Conservation (phyloP, 345 rosid species). For the Theobroma cacao region DNA sequence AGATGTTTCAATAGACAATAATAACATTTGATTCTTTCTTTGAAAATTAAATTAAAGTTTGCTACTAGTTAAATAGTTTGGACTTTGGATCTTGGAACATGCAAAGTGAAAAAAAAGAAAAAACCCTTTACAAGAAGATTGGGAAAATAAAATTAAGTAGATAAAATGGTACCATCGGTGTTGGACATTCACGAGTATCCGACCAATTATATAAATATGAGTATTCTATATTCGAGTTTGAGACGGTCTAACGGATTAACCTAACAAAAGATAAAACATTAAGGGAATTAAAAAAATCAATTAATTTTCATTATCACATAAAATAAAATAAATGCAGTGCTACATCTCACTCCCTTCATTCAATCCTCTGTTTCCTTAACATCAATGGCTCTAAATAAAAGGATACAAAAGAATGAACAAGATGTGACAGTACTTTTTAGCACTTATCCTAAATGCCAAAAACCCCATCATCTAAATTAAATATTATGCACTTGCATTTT, state of each 20-base stretch:
- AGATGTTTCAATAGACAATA: neutral
- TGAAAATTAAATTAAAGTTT: neutral
- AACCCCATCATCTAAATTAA: neutral
- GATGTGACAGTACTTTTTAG: neutral
- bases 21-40: neutral
- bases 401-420: neutral
- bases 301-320: neutral
- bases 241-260: no score
- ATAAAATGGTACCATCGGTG: no score
- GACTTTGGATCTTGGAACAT: slow-evolving; percentile 10
- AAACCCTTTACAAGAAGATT: neutral
- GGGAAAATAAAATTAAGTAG: neutral
- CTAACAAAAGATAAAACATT: no score
- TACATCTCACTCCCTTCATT: neutral
- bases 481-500: neutral
- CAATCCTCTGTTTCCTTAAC: neutral
- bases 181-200: no score
- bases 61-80: neutral
- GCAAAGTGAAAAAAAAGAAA: neutral
- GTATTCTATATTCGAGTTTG: no score
- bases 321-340: neutral
- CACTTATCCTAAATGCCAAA: neutral
- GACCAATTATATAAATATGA: no score
- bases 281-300: no score
- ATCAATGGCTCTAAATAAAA: neutral